These are phyloP conservation scores for Trichoderma harzianum DNA, from an alignment of 2,329 filamentous ascomycete genomes.

Conservation along the genomic window DNA sequence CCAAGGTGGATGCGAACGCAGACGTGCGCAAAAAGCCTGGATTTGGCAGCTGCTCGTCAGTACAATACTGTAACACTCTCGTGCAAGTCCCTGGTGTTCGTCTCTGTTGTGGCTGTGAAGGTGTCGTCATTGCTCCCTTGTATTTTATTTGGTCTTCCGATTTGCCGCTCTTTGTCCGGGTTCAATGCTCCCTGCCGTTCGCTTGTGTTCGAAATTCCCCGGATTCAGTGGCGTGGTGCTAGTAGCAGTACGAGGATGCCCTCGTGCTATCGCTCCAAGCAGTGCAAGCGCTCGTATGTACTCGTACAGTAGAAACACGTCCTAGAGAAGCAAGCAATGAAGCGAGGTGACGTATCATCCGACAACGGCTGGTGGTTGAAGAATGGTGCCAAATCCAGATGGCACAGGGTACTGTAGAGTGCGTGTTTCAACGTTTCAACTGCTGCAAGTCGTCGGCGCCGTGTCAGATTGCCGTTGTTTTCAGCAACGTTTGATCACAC, in stretches of 20 bases:
- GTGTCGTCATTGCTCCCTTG: neutral
- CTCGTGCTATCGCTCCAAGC: neutral
- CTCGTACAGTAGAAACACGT: neutral
- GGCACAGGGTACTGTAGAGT: neutral
- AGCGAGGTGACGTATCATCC: constrained; percentile 4
- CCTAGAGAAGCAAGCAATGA: neutral
- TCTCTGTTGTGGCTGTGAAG: neutral
- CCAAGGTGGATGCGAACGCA: neutral
- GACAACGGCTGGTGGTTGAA: neutral
- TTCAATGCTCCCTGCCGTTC: neutral
- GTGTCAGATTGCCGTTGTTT: neutral
- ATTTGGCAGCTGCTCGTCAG: neutral
- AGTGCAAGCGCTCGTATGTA: neutral
- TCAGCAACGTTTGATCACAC: neutral
- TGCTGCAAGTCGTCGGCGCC: constrained; percentile 5
- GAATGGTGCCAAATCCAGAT: neutral
- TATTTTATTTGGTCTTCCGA: neutral
- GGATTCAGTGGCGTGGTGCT: neutral
- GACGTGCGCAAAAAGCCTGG: neutral
- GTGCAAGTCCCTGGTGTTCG: neutral
- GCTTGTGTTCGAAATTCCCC: neutral
- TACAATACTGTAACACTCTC: neutral
- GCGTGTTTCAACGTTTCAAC: neutral
- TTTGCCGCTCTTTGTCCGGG: neutral
- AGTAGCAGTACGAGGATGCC: neutral